Evolutionary conservation across 148 eudicot species (phyloP).

Genomic region (Vaccinium vitisidaea): DNA sequence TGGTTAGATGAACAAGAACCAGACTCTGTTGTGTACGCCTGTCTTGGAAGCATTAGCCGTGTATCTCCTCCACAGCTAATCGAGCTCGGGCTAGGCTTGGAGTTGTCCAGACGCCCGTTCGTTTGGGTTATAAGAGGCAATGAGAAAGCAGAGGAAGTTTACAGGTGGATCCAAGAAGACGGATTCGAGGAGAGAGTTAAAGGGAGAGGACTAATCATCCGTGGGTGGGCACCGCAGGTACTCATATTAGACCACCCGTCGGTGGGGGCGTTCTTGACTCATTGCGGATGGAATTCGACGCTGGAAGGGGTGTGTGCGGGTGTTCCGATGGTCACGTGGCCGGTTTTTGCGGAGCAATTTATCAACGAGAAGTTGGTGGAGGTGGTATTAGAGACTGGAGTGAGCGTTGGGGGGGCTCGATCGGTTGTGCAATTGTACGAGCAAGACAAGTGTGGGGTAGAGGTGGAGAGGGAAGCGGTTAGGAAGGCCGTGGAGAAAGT

Average conservation of each 20-base stretch:
- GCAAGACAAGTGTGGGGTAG: constrained; percentile 16
- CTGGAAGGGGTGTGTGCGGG: constrained; percentile 29
- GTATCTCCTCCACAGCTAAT: constrained; percentile 21
- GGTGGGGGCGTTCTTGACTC: constrained; percentile 26
- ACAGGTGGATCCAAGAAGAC: no score
- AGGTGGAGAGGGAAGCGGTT: constrained; percentile 11
- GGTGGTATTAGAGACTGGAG: constrained; percentile 18
- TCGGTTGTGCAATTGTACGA: constrained; percentile 7
- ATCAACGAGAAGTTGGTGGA: constrained; percentile 24
- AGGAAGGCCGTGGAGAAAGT: constrained; percentile 8
- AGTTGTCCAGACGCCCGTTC: not conserved
- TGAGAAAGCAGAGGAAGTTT: not conserved
- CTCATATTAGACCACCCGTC: constrained; percentile 25
- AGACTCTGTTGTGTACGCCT: constrained; percentile 41
- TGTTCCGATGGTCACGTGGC: constrained; percentile 28
- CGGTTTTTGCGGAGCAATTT: constrained; percentile 29
- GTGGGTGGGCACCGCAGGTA: constrained; percentile 35
- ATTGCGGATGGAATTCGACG: constrained; percentile 35
- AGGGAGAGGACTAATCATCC: constrained; percentile 23
- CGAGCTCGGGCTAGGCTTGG: constrained; percentile 43
- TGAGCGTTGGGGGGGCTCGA: constrained; percentile 12
- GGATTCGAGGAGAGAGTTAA: not conserved
- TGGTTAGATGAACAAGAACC: constrained; percentile 37
- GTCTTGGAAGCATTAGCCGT: constrained; percentile 36
- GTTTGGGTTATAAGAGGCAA: no score